Evolutionary conservation across 1,284 basidiomycete genomes (phyloP).

Genomic region (Fomitopsis palustris): DNA sequence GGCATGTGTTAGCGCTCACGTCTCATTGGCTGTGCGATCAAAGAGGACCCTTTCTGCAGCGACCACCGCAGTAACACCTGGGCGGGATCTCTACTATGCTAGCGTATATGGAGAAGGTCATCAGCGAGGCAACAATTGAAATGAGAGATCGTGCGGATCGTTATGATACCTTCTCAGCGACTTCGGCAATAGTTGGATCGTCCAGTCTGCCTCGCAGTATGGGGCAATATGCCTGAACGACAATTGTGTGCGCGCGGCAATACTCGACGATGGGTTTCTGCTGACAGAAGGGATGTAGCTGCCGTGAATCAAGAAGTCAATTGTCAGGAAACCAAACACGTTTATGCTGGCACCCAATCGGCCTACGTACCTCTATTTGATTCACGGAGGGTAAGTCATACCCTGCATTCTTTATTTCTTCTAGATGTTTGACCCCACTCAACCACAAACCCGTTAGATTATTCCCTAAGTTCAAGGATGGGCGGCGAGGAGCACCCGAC

Average conservation of each 20-base stretch:
- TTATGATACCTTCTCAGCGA: conserved; percentile 37
- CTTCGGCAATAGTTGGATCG: conserved; percentile 35
- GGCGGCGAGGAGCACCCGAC: conserved; percentile 19
- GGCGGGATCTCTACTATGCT: conserved; percentile 45
- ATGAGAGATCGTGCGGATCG: background rate
- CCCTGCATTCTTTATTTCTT: conserved; percentile 66
- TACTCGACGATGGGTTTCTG: conserved; percentile 77
- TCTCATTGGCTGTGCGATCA: background rate
- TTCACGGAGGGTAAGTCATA: conserved; percentile 71
- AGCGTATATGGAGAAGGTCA: background rate
- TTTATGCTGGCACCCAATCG: background rate
- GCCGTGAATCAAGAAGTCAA: background rate
- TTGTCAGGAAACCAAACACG: background rate
- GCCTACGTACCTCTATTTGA: conserved; percentile 67
- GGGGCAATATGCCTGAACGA: conserved; percentile 67
- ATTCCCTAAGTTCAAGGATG: background rate
- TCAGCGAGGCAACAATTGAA: background rate
- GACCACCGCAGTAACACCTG: conserved; percentile 72
- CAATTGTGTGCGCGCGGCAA: conserved; percentile 64
- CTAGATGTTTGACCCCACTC: conserved; percentile 74
- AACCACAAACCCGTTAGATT: conserved; percentile 21
- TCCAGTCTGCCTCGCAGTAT: conserved; percentile 41
- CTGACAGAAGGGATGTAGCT: conserved; percentile 86
- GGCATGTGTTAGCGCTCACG: background rate
- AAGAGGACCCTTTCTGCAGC: conserved; percentile 48